Evolutionary conservation across 73 alveolate species (phyloP).

Genomic region (Paramecium sonneborni): DNA sequence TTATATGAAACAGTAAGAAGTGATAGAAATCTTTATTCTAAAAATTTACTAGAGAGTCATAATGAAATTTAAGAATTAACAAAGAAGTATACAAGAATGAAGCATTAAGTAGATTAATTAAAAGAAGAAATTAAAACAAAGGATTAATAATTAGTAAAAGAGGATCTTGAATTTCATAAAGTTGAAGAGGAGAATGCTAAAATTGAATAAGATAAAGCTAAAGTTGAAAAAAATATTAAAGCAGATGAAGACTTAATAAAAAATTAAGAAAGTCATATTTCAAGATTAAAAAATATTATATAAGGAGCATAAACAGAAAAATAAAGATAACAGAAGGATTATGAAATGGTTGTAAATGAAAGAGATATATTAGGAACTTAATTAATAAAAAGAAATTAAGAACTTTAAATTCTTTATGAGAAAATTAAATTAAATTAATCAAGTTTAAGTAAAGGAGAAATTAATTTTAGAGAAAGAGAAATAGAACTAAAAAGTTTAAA

Average conservation of each 20-base stretch:
- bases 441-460: slow-evolving; percentile 95
- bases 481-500: slow-evolving; percentile 77
- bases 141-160: slow-evolving; percentile 86
- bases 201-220: slow-evolving; percentile 84
- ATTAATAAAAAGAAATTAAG: slow-evolving; percentile 97
- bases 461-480: slow-evolving; percentile 79
- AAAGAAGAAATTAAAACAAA: slow-evolving; percentile 93
- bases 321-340: slow-evolving; percentile 96
- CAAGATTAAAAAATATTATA: slow-evolving; percentile 93
- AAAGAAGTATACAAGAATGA: slow-evolving; percentile 92
- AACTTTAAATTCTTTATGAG: slow-evolving; percentile 92
- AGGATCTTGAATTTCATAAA: slow-evolving; percentile 79
- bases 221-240: slow-evolving; percentile 87
- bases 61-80: slow-evolving; percentile 90
- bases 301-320: slow-evolving; percentile 96
- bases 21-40: slow-evolving; percentile 98
- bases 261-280: slow-evolving; percentile 94
- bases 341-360: slow-evolving; percentile 98
- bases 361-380: slow-evolving; percentile 98
- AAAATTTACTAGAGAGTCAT: slow-evolving; percentile 96
- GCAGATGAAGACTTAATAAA: slow-evolving; percentile 94
- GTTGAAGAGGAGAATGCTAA: slow-evolving; percentile 88
- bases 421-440: slow-evolving; percentile 94
- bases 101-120: slow-evolving; percentile 87
- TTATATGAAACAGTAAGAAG: slow-evolving; percentile 98